Base-by-base conservation (phyloP, 2,329 filamentous ascomycete species). In the Aspergillus quadrilineatus region DNA sequence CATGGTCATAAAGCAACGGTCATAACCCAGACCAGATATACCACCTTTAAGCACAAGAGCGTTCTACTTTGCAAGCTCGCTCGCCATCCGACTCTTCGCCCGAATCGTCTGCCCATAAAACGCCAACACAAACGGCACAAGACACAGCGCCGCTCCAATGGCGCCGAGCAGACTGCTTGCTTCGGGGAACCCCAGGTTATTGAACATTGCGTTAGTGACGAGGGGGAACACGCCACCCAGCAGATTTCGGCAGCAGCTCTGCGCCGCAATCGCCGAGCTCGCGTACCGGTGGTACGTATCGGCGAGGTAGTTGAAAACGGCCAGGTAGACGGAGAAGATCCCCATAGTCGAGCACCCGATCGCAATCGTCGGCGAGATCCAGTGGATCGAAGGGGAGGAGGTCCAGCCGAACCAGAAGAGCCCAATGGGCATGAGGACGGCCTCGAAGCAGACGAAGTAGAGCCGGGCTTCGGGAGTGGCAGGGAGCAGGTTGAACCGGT, bases 291-390 rank as follows among this genome's bases (percentile, higher is more conserved):
- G 87, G 72, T 96, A 96, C 2, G 87, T 87, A 67, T 96, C 92
- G 17, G 91, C 90, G 1, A 96, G 81, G 64, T 95, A 96, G 70
- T 96, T 96, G 77, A 96, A 96, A 0, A 90, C 88, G 4, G 91
- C 87, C 1, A 96, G 81, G 68, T 93, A 94, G 37, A 96, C 85
- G 50, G 84, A 86, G 70, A 89, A 93, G 63, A 96, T 94, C 26
- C 92, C 87, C 77, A 92, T 88, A 0, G 88, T 92, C 0, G 90
- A 87, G 57, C 91, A 83, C 0, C 81, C 84, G 34, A 96, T 80
- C 0, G 85, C 88, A 3, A 93, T 73, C 0, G 85, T 75, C 0
- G 90, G 89, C 0, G 85, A 83, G 54, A 90, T 86, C 89, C 89
- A 93, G 61, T 85, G 89, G 1, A 86, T 79, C 0, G 77, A 78